phyloP scores from a whole-genome alignment of 441 rosid species.

The Francoa sonchifolia region DNA sequence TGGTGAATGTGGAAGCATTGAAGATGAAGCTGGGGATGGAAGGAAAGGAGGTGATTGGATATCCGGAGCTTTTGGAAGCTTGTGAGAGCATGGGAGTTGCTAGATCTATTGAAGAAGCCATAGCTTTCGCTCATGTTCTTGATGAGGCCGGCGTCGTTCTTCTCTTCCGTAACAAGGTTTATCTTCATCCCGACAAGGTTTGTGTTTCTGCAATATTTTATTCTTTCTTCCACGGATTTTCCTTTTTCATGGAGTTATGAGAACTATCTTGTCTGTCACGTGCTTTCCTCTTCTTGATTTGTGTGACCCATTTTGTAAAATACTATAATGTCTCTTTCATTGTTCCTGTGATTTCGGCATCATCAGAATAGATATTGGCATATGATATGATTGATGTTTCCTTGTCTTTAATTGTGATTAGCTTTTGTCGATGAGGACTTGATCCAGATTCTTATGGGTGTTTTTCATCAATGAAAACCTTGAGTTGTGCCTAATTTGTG shows the following conservation, averaged over 20 bases:
- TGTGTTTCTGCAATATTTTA: neutral
- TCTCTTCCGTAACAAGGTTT: slow-evolving; percentile 76
- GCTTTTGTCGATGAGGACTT: too few relatives aligned
- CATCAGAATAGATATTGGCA: too few relatives aligned
- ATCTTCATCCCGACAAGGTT: slow-evolving; percentile 88
- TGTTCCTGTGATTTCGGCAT: too few relatives aligned
- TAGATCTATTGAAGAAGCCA: slow-evolving; percentile 61
- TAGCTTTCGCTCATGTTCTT: slow-evolving; percentile 58
- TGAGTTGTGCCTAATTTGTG: too few relatives aligned
- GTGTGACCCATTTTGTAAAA: too few relatives aligned
- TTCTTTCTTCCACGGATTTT: neutral
- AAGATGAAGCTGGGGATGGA: slow-evolving; percentile 50
- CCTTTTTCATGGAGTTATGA: neutral
- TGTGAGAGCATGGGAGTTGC: slow-evolving; percentile 57
- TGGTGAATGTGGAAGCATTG: slow-evolving; percentile 69
- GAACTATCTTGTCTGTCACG: neutral
- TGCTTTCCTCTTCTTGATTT: too few relatives aligned
- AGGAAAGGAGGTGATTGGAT: slow-evolving; percentile 57
- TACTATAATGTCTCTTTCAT: too few relatives aligned
- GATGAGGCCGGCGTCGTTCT: slow-evolving; percentile 87
- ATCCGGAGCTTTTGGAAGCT: slow-evolving; percentile 40
- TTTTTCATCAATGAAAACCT: too few relatives aligned
- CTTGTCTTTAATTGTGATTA: too few relatives aligned
- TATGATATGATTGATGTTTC: too few relatives aligned
- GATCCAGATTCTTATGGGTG: too few relatives aligned